Evolutionary conservation across 768 basidiomycete species (phyloP).

Genomic region (Aureoboletus auriporus): DNA sequence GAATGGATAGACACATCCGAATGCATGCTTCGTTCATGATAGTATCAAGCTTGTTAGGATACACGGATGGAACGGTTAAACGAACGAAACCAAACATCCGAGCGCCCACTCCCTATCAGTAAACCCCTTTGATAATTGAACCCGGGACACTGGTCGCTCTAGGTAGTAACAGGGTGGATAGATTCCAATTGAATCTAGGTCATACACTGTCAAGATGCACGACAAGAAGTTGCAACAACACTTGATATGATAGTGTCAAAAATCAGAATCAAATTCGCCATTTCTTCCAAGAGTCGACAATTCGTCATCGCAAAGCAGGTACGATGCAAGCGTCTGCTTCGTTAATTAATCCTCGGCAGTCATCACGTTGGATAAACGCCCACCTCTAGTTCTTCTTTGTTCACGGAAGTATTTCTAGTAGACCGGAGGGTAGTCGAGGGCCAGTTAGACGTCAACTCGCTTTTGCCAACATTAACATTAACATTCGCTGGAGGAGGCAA

Average conservation of each 20-base stretch:
- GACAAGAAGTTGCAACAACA: no score
- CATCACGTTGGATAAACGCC: background rate
- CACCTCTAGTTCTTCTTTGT: slow-evolving; percentile 23
- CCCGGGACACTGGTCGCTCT: no score
- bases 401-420: background rate
- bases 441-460: background rate
- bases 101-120: no score
- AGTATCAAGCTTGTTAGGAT: no score
- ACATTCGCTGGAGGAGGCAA: background rate
- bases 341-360: slow-evolving; percentile 5
- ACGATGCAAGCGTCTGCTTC: slow-evolving; percentile 32
- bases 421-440: background rate
- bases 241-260: slow-evolving; percentile 5
- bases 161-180: no score
- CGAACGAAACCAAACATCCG: no score
- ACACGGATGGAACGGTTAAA: no score
- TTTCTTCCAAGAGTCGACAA: slow-evolving; percentile 27
- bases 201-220: no score
- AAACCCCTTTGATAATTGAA: no score
- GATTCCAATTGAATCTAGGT: no score
- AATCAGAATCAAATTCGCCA: slow-evolving; percentile 28
- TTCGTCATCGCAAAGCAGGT: slow-evolving; percentile 35
- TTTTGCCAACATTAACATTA: background rate
- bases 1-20: no score
- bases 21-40: no score